Evolutionary conservation across 73 alveolate genomes (phyloP).

Genomic region (Blepharisma stoltei): DNA sequence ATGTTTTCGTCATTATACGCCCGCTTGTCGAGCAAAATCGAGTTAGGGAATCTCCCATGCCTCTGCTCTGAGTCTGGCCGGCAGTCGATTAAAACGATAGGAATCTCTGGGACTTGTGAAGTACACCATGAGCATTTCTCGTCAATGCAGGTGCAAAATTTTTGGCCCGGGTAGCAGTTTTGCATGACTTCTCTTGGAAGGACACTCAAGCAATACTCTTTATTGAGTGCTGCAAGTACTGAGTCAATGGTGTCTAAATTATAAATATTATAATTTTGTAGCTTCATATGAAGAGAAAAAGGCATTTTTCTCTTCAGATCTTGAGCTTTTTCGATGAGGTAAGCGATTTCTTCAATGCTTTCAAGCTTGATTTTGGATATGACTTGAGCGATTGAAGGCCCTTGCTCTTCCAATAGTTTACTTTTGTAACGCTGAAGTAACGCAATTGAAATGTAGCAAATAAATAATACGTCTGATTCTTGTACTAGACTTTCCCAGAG

Average conservation of each 20-base stretch:
- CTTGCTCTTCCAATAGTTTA: neutral
- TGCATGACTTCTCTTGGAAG: conserved; percentile 26
- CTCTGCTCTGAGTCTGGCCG: neutral
- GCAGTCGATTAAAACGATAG: neutral
- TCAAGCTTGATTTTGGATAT: neutral
- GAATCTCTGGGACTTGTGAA: neutral
- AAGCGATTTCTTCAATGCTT: neutral
- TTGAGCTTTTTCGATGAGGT: neutral
- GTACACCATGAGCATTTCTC: conserved; percentile 15
- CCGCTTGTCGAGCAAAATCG: neutral
- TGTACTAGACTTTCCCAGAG: conserved; percentile 8
- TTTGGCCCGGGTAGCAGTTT: neutral
- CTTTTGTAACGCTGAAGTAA: conserved; percentile 7
- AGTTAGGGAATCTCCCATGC: neutral
- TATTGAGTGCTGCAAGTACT: neutral
- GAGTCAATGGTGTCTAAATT: conserved; percentile 15
- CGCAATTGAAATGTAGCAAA: neutral
- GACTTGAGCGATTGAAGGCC: neutral
- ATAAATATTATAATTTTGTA: neutral
- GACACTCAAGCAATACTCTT: conserved; percentile 11
- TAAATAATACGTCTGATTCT: conserved; percentile 9
- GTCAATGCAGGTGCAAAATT: neutral
- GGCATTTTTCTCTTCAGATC: conserved; percentile 12
- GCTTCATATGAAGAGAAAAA: neutral
- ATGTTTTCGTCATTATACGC: neutral